Percentiles rank a stretch among this genome's conserved stretches.
phyloP scores from a whole-genome alignment of 306 rosid species.

The Vigna radiata region DNA sequence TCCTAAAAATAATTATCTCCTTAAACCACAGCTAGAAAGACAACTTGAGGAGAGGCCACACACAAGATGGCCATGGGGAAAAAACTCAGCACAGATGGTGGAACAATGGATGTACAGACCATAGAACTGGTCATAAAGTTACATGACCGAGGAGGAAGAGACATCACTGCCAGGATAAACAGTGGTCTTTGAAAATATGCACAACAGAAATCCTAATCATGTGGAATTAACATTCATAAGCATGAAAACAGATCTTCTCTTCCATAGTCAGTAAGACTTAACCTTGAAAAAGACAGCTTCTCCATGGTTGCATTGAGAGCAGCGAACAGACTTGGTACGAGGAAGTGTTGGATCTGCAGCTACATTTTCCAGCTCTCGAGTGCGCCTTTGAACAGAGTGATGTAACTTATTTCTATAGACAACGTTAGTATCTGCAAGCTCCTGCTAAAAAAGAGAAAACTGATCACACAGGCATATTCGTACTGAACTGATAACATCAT shows the following conservation, averaged over 20 bases:
- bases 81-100: neutral
- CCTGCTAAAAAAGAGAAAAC: conserved; percentile 55
- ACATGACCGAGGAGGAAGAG: neutral
- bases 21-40: neutral
- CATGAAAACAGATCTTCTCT: neutral
- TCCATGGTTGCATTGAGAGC: conserved; percentile 85
- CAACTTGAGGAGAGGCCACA: neutral
- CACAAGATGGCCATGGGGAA: neutral
- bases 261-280: conserved; percentile 17
- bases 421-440: conserved; percentile 73
- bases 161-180: neutral
- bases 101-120: neutral
- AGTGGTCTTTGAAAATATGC: neutral
- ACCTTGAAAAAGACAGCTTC: conserved; percentile 95
- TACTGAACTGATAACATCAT: neutral
- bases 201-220: neutral
- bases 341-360: conserved; percentile 96
- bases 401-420: conserved; percentile 80
- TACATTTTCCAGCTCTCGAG: conserved; percentile 71
- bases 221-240: neutral
- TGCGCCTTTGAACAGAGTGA: conserved; percentile 72
- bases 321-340: conserved; percentile 79
- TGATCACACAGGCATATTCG: conserved; percentile 9
- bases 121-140: neutral
- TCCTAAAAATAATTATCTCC: neutral